Base-by-base conservation (phyloP, 139 green algal genomes). In the Micractinium conductrix region DNA sequence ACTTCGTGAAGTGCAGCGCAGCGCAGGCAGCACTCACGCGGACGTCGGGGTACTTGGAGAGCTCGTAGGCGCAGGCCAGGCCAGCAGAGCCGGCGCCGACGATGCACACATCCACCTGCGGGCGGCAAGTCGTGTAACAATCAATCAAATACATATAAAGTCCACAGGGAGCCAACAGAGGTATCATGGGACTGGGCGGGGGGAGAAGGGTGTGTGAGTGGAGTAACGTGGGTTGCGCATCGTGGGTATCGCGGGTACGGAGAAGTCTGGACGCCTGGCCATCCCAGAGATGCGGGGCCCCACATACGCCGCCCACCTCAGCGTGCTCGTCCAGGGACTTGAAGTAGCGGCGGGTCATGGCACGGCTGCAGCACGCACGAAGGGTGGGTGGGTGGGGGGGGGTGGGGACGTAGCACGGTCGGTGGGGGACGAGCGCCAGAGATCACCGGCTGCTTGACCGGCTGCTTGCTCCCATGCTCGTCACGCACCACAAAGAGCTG, bases 261-360 rank as follows among this genome's bases (percentile, higher is more conserved):
- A 14, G 12, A 58, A 10, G 12, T 35, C 53, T 33, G 22, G 30
- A 69, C 87, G 87, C 19, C 87, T 58, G 48, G 48, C 48, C 12
- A 22, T 58, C 14, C 12, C 48, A 58, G 14, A 58, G 48, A 58
- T 58, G 48, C 48, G 12, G 48, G 12, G 12, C 10, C 48, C 48
- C 48, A 35, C 67, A 73, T n/a, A 12, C 38, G 8, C 7, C 16
- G 44, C 93, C 84, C 55, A 87, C 68, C 81, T 97, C 94, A 17
- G 97, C 96, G 71, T 96, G 96, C 44, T 93, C 88, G 83, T 98
- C 84, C 84, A 99, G 85, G 87, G 98, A 95, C 21, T 91, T 91
- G 87, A 99, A 98, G 95, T 99, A 99, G 73, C 96, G 91, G 22
- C 80, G 85, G 78, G 95, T 97, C 95, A 98, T 98, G 44, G 95